Evolutionary conservation across 73 alveolate species (phyloP), one percentile per base, ranked within the genome.

Genomic region (Paramecium primaurelia): DNA sequence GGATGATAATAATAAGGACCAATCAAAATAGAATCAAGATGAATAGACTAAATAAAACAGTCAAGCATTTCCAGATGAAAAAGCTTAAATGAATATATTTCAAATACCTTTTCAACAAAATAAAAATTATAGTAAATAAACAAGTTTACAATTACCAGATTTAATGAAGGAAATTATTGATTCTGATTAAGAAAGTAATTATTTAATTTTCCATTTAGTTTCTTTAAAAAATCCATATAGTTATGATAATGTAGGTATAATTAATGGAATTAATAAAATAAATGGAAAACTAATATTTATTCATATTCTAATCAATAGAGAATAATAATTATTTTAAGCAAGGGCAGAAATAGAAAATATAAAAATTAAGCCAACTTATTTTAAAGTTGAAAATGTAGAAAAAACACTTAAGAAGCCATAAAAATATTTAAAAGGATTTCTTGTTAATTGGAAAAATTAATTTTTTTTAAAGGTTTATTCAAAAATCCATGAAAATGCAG

Each of bases 401-500:
- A 47, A 80, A 80, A 80, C 73, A 8, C 8, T 80, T 1, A 44
- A 49, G 10, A 47, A 40, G n/a, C 75, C 51, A 44, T 80, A 42
- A 8, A 40, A 80, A 25, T n/a, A 80, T 47, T 45, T 80, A 28
- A 80, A 80, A 47, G 91, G 77, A 80, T 80, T 25, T 45, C 9
- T 80, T 25, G 47, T 80, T 5, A 26, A 80, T 9, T 40, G 58
- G 58, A 32, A 44, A 11, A 26, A 14, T 45, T 44, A 80, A 42
- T 45, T 11, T 32, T 11, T 80, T 4, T 22, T 80, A 47, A 80
- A 49, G 45, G 91, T 80, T 25, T 80, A 80, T 44, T 4, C 91
- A 20, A 80, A 80, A 80, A 45, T 30, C 1, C 91, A 80, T 47
- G 91, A 80, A 80, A 20, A 45, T 25, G 91, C 91, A 11, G 91